phyloP scores from a whole-genome alignment of 202 grass and related monocot genomes.

The Brachypodium distachyon region DNA sequence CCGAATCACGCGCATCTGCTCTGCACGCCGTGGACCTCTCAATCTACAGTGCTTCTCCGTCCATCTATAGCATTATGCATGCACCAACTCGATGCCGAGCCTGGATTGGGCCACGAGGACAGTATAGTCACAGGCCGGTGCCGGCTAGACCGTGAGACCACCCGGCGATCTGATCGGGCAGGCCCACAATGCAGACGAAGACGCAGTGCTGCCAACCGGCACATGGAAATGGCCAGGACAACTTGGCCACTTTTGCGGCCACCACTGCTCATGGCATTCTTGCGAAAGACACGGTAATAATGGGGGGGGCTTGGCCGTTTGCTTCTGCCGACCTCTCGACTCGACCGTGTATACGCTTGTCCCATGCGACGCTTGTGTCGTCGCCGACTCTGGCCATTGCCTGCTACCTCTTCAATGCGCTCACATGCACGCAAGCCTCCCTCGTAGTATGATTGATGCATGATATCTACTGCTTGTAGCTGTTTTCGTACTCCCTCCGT shows the following conservation, averaged over 20 bases:
- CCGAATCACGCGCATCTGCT: background rate
- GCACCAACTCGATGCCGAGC: background rate
- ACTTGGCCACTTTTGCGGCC: background rate
- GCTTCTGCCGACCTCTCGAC: background rate
- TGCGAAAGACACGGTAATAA: no score
- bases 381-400: background rate
- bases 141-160: no score
- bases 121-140: no score
- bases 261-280: background rate
- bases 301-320: no score
- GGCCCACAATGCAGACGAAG: background rate
- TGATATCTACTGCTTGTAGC: no score
- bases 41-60: background rate
- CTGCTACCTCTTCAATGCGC: background rate
- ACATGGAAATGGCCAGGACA: background rate
- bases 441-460: background rate
- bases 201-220: background rate
- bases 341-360: background rate
- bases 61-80: background rate
- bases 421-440: conserved; percentile 17
- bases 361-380: background rate
- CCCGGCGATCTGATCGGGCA: background rate
- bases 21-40: background rate
- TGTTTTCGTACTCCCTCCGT: no score
- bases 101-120: background rate